phyloP scores from a whole-genome alignment of 2,329 filamentous ascomycete species.

The Cytospora paraplurivora region DNA sequence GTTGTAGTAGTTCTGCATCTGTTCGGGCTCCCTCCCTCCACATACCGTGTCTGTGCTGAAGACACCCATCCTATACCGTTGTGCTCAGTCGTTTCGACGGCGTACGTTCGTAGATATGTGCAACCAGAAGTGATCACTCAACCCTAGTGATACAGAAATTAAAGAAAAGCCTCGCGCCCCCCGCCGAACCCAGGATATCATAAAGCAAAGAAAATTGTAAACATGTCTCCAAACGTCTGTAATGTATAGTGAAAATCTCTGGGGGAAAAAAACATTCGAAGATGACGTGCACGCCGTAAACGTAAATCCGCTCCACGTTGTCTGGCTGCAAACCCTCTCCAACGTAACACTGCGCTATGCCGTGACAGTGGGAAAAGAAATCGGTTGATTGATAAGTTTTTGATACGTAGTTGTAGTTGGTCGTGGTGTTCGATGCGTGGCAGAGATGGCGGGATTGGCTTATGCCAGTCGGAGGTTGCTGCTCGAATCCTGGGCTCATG shows the following conservation, averaged over 20 bases:
- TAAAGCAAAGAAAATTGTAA: neutral
- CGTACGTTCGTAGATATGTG: neutral
- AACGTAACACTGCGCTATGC: constrained; percentile 1
- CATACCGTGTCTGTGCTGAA: neutral
- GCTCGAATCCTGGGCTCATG: neutral
- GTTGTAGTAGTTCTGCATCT: neutral
- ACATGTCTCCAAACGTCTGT: constrained; percentile 2
- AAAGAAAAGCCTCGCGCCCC: neutral
- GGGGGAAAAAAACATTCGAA: neutral
- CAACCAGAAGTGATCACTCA: neutral
- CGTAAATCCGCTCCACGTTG: neutral
- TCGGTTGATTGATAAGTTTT: neutral
- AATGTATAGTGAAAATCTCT: neutral
- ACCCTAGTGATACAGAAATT: neutral
- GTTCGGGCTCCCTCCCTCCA: neutral
- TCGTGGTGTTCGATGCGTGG: neutral
- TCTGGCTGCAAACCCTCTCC: neutral
- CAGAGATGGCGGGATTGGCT: neutral
- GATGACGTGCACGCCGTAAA: neutral
- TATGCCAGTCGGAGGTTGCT: neutral
- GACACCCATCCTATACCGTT: neutral
- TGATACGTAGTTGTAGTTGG: neutral
- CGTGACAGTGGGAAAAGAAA: neutral
- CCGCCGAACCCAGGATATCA: neutral
- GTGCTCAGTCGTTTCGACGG: neutral